A percentile compares a stretch with the other conserved stretches of the same genome.
These are phyloP conservation scores for Vanilla planifolia DNA, from an alignment of 106 monocot genomes.

Conservation along the genomic window DNA sequence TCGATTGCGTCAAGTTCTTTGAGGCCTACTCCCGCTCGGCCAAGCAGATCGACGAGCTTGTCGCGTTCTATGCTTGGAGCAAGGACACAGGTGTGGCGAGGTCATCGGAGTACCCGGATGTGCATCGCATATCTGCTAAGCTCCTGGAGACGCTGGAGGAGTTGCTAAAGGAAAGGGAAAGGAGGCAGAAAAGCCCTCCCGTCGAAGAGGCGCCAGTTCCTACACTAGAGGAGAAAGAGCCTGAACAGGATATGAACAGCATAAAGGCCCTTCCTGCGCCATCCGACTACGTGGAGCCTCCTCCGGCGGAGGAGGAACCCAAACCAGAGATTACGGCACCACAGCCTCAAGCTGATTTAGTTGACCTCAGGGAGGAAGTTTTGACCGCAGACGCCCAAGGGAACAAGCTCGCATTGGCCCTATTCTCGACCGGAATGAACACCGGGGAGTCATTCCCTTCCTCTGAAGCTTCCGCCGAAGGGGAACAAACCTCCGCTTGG, in stretches of 20 bases:
- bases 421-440: conserved; percentile 38
- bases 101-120: conserved; percentile 76
- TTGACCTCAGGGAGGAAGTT: conserved; percentile 63
- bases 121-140: conserved; percentile 72
- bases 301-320: conserved; percentile 6
- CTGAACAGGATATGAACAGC: conserved; percentile 39
- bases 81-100: conserved; percentile 68
- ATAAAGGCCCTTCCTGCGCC: conserved; percentile 88
- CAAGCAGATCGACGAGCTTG: conserved; percentile 86
- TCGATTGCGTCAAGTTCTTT: conserved; percentile 68
- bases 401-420: conserved; percentile 69
- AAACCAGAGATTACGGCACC: background rate
- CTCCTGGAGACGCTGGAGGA: conserved; percentile 72
- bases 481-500: conserved; percentile 70
- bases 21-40: conserved; percentile 70
- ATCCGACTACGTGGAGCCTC: conserved; percentile 20
- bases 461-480: background rate
- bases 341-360: conserved; percentile 27
- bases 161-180: conserved; percentile 64
- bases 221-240: conserved; percentile 19
- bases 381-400: conserved; percentile 47
- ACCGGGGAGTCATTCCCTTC: conserved; percentile 58
- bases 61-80: conserved; percentile 70
- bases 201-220: conserved; percentile 7
- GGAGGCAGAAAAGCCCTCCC: conserved; percentile 41